A percentile compares a stretch with the other conserved stretches of the same genome.
phyloP scores from a whole-genome alignment of 441 rosid species.

The Pelargonium citronellum region DNA sequence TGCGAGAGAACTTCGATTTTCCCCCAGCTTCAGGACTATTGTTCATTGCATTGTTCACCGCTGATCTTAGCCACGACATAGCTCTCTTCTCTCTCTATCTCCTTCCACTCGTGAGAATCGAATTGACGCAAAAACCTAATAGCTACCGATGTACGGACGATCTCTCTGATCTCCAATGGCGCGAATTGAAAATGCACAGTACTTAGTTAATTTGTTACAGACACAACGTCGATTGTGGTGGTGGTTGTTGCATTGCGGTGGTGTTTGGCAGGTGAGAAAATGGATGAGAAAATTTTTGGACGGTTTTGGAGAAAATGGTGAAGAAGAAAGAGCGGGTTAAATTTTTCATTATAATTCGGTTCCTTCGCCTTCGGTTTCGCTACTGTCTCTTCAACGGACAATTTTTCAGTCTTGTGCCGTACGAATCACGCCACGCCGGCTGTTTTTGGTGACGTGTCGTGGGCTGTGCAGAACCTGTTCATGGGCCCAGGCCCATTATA shows the following conservation, averaged over 20 bases:
- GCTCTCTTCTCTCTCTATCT: neutral
- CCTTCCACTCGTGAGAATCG: too few species aligned
- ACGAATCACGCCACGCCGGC: neutral
- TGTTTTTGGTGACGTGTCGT: too few species aligned
- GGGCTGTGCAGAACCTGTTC: too few species aligned
- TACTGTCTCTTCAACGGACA: conserved; percentile 6
- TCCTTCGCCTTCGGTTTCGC: conserved; percentile 35
- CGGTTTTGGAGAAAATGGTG: neutral
- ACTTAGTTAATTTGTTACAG: too few species aligned
- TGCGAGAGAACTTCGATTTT: conserved; percentile 44
- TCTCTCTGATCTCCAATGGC: neutral
- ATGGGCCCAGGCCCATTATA: too few species aligned
- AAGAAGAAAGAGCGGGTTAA: conserved; percentile 14
- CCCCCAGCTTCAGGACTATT: conserved; percentile 36
- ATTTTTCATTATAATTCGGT: conserved; percentile 18
- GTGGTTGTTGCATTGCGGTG: neutral
- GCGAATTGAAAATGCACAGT: too few species aligned
- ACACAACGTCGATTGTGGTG: neutral
- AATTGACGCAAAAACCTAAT: too few species aligned
- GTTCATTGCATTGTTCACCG: conserved; percentile 63
- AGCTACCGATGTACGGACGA: neutral
- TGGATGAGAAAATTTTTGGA: neutral
- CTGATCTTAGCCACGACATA: conserved; percentile 86
- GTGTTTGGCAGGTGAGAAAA: conserved; percentile 3
- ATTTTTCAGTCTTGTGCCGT: conserved; percentile 5